Evolutionary conservation across 1,284 basidiomycete species (phyloP).

Genomic region (Neonothopanus nambi): DNA sequence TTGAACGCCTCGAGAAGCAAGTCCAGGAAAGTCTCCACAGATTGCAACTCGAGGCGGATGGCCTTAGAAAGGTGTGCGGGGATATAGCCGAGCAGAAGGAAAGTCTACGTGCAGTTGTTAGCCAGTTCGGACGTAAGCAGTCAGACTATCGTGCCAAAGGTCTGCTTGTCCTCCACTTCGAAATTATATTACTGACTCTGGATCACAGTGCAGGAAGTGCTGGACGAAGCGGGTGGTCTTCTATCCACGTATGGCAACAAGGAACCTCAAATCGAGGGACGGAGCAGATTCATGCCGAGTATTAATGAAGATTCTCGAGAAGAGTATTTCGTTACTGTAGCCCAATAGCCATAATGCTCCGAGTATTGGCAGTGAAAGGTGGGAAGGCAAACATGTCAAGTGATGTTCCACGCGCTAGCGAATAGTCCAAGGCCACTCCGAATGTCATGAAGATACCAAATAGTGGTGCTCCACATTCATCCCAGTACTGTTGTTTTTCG

Average conservation of each 20-base stretch:
- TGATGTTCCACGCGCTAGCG: no score
- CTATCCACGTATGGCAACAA: slow-evolving; percentile 47
- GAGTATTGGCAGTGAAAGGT: neutral
- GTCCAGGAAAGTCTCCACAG: slow-evolving; percentile 54
- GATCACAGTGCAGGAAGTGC: slow-evolving; percentile 51
- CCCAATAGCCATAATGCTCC: no score
- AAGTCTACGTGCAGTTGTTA: slow-evolving; percentile 49
- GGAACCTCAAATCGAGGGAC: slow-evolving; percentile 23
- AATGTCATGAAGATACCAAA: neutral
- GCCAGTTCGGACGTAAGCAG: slow-evolving; percentile 58
- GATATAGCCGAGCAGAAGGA: slow-evolving; percentile 55
- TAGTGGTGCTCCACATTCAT: slow-evolving; percentile 13
- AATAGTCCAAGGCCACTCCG: neutral
- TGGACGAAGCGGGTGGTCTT: slow-evolving; percentile 57
- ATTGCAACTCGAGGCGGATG: slow-evolving; percentile 56
- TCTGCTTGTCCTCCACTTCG: slow-evolving; percentile 25
- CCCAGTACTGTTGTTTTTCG: slow-evolving; percentile 26
- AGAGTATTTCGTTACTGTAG: neutral
- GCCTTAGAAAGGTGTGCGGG: slow-evolving; percentile 53
- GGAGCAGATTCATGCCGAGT: slow-evolving; percentile 7
- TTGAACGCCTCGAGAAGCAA: slow-evolving; percentile 54
- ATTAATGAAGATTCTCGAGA: slow-evolving; percentile 10
- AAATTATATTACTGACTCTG: neutral
- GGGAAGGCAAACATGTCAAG: neutral
- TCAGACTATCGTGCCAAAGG: slow-evolving; percentile 57